Evolutionary conservation across 257 asterid genomes (phyloP).

Genomic region (Nemophila menziesii): DNA sequence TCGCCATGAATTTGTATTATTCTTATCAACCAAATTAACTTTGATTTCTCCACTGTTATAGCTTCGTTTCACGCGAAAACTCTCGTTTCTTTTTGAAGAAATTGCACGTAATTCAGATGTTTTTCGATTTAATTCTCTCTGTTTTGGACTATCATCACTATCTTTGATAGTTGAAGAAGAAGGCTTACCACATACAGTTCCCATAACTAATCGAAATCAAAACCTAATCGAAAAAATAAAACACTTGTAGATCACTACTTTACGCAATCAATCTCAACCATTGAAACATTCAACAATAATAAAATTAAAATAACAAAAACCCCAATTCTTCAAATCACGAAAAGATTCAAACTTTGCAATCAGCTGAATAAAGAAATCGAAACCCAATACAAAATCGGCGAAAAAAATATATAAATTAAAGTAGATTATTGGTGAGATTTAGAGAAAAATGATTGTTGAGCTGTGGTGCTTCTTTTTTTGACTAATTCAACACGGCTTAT

Average conservation of each 20-base stretch:
- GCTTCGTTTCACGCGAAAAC: slow-evolving; percentile 39
- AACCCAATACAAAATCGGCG: slow-evolving; percentile 7
- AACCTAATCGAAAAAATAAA: slow-evolving; percentile 6
- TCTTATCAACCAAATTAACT: slow-evolving; percentile 48
- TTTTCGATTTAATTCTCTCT: slow-evolving; percentile 43
- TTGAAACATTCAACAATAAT: no score
- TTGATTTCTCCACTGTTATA: slow-evolving; percentile 32
- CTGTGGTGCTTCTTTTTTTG: slow-evolving; percentile 28
- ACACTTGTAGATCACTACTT: slow-evolving; percentile 17
- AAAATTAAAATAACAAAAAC: no score
- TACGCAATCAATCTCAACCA: slow-evolving; percentile 11
- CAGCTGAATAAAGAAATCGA: slow-evolving; percentile 7
- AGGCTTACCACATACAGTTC: slow-evolving; percentile 70
- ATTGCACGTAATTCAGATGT: slow-evolving; percentile 38
- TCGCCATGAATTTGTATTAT: slow-evolving; percentile 47
- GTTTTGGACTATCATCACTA: slow-evolving; percentile 42
- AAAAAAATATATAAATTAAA: background rate
- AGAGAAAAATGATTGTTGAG: slow-evolving; percentile 18
- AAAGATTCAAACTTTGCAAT: slow-evolving; percentile 19
- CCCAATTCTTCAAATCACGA: slow-evolving; percentile 14
- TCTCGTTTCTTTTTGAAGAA: slow-evolving; percentile 46
- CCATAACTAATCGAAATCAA: slow-evolving; percentile 46
- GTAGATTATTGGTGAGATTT: slow-evolving; percentile 15
- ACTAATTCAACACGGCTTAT: slow-evolving; percentile 66
- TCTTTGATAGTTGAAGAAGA: slow-evolving; percentile 45